Evolutionary conservation across 768 basidiomycete species (phyloP).

Genomic region (Omphalotus guepiniiformis): DNA sequence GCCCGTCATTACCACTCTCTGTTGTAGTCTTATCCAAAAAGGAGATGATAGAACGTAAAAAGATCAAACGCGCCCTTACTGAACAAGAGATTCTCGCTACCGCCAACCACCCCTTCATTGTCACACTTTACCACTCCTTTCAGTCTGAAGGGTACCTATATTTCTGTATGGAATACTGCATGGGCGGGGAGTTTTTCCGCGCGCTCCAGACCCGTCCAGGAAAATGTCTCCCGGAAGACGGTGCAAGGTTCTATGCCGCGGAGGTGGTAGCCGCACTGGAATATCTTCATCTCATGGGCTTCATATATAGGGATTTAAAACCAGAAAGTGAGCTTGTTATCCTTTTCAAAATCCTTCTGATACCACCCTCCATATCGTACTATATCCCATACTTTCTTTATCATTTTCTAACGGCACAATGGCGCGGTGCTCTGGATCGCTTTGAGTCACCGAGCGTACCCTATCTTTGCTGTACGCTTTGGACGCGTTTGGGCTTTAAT

Average conservation of each 20-base stretch:
- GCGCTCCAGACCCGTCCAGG: constrained; percentile 93
- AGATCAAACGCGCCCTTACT: constrained; percentile 97
- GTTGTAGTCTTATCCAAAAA: constrained; percentile 95
- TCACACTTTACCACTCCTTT: constrained; percentile 98
- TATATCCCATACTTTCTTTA: too few relatives aligned
- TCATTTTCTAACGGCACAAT: too few relatives aligned
- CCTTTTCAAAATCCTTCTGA: constrained; percentile 12
- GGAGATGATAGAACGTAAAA: constrained; percentile 99
- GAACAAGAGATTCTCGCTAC: constrained; percentile 99
- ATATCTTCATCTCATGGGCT: constrained; percentile 98
- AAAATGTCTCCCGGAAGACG: constrained; percentile 96
- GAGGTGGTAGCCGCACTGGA: constrained; percentile 97
- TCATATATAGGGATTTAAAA: constrained; percentile 98
- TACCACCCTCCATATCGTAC: constrained; percentile 3
- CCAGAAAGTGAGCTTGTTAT: constrained; percentile 82
- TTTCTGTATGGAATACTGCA: constrained; percentile 99
- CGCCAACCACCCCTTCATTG: constrained; percentile 99
- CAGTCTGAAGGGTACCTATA: constrained; percentile 98
- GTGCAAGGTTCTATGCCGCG: constrained; percentile 95
- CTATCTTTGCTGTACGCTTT: too few relatives aligned
- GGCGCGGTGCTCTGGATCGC: too few relatives aligned
- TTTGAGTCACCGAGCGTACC: too few relatives aligned
- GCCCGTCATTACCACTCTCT: constrained; percentile 32
- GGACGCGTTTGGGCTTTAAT: too few relatives aligned
- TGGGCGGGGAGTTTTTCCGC: constrained; percentile 99